Conservation (phyloP, 108 stramenopile species). For the Nitzschia palea region DNA sequence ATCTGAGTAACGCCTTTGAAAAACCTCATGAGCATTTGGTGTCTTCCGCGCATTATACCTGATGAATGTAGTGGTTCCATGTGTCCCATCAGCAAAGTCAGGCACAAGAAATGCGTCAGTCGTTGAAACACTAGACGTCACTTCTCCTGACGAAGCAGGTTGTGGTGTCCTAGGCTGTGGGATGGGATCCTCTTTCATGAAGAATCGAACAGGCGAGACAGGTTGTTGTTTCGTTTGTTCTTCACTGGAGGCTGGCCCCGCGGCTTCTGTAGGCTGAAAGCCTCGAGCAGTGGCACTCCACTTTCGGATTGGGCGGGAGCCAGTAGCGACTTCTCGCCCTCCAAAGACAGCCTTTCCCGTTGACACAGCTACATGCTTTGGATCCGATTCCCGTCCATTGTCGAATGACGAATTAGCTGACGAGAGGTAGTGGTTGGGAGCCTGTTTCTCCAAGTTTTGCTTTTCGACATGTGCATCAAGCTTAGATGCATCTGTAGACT, state of each 20-base stretch:
- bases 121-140: conserved; percentile 11
- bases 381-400: too few relatives aligned
- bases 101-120: conserved; percentile 1
- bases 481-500: background rate
- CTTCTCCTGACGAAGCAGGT: background rate
- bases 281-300: too few relatives aligned
- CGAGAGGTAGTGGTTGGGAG: too few relatives aligned
- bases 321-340: too few relatives aligned
- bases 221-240: too few relatives aligned
- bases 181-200: background rate
- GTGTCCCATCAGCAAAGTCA: background rate
- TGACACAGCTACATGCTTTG: too few relatives aligned
- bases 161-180: background rate
- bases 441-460: background rate
- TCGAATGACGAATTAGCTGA: too few relatives aligned
- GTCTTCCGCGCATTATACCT: conserved; percentile 18
- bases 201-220: conserved; percentile 1
- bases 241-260: too few relatives aligned
- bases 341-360: too few relatives aligned
- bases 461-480: background rate
- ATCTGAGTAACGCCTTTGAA: conserved; percentile 9
- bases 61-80: background rate
- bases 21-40: conserved; percentile 28
- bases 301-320: too few relatives aligned
- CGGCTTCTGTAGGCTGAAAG: too few relatives aligned